Conservation (phyloP, 306 rosid genomes). For the Glycine tomentella region DNA sequence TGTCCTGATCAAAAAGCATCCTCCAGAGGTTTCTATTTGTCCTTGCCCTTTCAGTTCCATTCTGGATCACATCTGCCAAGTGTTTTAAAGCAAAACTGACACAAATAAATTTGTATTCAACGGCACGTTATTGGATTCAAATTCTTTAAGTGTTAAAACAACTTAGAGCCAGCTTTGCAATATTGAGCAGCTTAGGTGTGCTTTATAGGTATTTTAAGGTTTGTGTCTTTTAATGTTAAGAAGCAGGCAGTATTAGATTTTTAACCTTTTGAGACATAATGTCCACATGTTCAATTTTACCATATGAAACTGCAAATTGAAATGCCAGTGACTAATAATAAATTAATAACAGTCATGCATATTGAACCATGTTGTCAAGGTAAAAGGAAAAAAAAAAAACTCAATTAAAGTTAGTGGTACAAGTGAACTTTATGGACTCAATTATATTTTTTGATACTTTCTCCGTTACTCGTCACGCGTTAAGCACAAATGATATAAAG, state of each 20-base stretch:
- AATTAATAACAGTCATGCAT: neutral
- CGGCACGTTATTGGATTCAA: neutral
- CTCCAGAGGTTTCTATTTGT: slow-evolving; percentile 68
- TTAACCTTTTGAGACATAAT: neutral
- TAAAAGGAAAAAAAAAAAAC: neutral
- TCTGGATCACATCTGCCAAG: neutral
- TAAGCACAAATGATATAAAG: neutral
- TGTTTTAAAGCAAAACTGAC: neutral
- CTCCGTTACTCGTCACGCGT: neutral
- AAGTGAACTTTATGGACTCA: neutral
- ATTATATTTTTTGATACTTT: neutral
- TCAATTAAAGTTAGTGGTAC: neutral
- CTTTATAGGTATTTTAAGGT: neutral
- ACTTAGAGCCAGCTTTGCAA: neutral
- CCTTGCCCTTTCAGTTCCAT: neutral
- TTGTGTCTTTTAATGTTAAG: neutral
- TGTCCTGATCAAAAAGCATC: slow-evolving; percentile 75
- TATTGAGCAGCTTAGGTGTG: neutral
- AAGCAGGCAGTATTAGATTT: neutral
- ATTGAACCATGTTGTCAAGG: neutral
- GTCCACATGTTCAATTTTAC: neutral
- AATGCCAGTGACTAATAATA: neutral
- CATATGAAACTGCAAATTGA: neutral
- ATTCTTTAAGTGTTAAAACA: neutral
- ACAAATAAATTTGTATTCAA: neutral